phyloP scores from a whole-genome alignment of 1,284 basidiomycete genomes.

The Trichosporon sp. region DNA sequence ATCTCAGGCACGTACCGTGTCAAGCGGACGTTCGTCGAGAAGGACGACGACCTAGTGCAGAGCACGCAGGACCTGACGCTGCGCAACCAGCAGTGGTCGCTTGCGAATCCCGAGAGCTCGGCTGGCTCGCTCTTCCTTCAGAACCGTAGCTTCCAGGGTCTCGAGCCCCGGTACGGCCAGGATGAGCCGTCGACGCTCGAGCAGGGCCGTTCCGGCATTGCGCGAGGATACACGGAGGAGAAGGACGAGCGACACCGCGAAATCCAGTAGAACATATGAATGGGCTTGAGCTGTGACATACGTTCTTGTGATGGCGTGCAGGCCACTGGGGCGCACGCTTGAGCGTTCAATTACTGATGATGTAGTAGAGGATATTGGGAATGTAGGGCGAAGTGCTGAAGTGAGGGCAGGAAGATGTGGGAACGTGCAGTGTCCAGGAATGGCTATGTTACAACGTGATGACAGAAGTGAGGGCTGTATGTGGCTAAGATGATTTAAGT shows the following conservation, averaged over 20 bases:
- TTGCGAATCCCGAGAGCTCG: conserved; percentile 64
- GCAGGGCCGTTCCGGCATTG: conserved; percentile 86
- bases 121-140: conserved; percentile 64
- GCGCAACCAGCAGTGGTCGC: conserved; percentile 64
- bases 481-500: background rate
- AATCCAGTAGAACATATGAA: background rate
- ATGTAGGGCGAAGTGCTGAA: background rate
- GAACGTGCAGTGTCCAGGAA: background rate
- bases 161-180: conserved; percentile 77
- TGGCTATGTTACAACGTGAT: conserved; percentile 7
- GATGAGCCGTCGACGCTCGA: conserved; percentile 81
- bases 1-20: conserved; percentile 84
- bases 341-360: background rate
- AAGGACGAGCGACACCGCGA: conserved; percentile 31
- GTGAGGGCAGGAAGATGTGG: background rate
- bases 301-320: background rate
- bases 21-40: conserved; percentile 41
- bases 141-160: conserved; percentile 73
- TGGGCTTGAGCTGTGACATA: background rate
- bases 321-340: background rate
- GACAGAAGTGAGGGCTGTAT: background rate
- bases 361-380: background rate
- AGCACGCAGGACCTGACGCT: conserved; percentile 59
- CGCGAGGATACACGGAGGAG: conserved; percentile 72
- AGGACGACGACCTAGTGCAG: conserved; percentile 14